Evolutionary conservation across 192 early-diverging fungal genomes (phyloP), one percentile per base, ranked within the genome.

Genomic region (Backusella sp.): DNA sequence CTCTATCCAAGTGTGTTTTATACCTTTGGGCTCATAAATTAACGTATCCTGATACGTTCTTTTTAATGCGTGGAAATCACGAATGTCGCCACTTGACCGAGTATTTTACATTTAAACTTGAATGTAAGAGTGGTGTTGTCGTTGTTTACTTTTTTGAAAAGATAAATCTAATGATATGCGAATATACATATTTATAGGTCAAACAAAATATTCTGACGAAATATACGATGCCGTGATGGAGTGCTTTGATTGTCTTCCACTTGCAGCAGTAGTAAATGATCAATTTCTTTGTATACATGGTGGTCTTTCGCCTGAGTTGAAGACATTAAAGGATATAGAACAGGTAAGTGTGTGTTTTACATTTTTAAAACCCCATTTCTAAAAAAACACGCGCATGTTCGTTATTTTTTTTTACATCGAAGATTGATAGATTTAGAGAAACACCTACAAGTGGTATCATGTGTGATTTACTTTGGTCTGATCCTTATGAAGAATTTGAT

Each of bases 21-120:
- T 90, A 95, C 26, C 89, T 99, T 62, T 91, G 96, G 52, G 88
- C 96, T 15, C 94, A 91, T 85, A 97, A 98, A 83, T 84, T 92
- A 77, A 82, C 97, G 73, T 96, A 97, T 77, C 98, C 98, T 14
- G 85, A 92, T 23, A 79, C 83, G n/a, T 86, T 99, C 69, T 95
- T 91, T 83, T 78, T 99, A 66, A 90, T 92, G 52, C 92, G 98
- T 65, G 98, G 98, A 32, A 99, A 99, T 86, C 98, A 99, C 84
- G 98, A 99, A 81, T 94, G 96, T 1, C 91, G 94, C 73, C 92
- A 96, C 82, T 96, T 99, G 95, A 98, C 98, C 84, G 93, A 96
- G 81, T 92, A 96, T 68, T 99, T 98, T 80, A 97, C 97, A 21
- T 98, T 99, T 65, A 97, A 99, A 83, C 92, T 96, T 62, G 94